Evolutionary conservation across 2,329 filamentous ascomycete species (phyloP), one percentile per base, ranked within the genome.

Genomic region (Ascochyta pisi): DNA sequence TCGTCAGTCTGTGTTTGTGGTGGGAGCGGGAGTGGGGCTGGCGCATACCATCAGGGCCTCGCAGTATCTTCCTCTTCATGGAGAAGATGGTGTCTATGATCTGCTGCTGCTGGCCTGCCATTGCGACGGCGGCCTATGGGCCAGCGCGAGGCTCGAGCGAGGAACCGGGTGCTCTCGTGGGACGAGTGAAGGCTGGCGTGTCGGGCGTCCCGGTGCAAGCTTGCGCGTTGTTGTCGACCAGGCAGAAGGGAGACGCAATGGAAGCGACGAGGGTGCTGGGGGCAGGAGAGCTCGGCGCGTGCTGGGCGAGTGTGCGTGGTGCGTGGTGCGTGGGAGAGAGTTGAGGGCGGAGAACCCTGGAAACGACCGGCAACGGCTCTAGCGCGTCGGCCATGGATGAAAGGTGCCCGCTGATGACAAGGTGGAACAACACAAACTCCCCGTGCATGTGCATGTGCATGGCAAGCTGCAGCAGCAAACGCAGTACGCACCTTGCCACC

Each of bases 21-120:
- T 33, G 34, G 15, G 34, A 19, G 45, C n/a, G 13, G 29, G 41
- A 35, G 43, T 15, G n/a, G 19, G 31, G 26, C 22, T 29, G 23
- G 38, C 22, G 7, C 68, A 44, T 67, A 76, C 74, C 70, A 41
- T 77, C 72, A 37, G 73, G 71, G 47, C 60, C 66, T 9, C 70
- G 68, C 24, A 74, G 50, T 22, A 76, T 58, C 57, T 68, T 69
- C 58, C 71, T 65, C 68, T 77, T 77, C 71, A 77, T 75, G 50
- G 59, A 70, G 64, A 75, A 74, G 60, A 77, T 76, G 51, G 73
- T 73, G 51, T 76, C 73, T 33, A 72, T 66, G 45, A 77, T 76
- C 59, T 75, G 71, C 61, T 75, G 71, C 65, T 77, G 75, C 57
- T 76, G 73, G 57, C 72, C 70, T 33, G 73, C 73, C 74, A 76